phyloP scores from a whole-genome alignment of 306 rosid genomes.

The Corylus avellana region DNA sequence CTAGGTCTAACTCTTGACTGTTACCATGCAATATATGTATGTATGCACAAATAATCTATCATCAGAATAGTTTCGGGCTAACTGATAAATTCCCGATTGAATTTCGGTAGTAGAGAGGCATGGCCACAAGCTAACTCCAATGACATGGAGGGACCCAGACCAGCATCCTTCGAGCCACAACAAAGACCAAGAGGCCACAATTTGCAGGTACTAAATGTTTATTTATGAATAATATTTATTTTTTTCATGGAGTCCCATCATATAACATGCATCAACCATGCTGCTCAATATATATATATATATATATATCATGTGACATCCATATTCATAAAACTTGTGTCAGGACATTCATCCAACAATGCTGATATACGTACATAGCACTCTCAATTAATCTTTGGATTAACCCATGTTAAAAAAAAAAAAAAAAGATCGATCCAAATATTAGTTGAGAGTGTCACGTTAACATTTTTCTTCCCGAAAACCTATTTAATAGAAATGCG shows the following conservation, averaged over 20 bases:
- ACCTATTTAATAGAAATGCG: background rate
- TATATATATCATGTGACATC: background rate
- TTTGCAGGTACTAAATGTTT: conserved; percentile 52
- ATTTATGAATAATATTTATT: background rate
- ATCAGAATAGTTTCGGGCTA: background rate
- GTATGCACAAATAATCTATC: background rate
- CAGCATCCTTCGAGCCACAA: conserved; percentile 49
- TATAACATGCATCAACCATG: background rate
- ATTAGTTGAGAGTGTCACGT: too few relatives aligned
- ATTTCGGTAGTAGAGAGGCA: conserved; percentile 53
- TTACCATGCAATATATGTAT: background rate
- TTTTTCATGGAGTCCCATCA: background rate
- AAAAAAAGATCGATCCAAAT: too few relatives aligned
- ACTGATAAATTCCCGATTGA: conserved; percentile 17
- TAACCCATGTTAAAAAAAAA: too few relatives aligned
- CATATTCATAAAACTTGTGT: background rate
- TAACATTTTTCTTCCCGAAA: background rate
- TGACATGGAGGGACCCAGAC: conserved; percentile 48
- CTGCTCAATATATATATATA: too few relatives aligned
- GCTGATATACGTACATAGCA: too few relatives aligned
- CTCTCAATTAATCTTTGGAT: too few relatives aligned
- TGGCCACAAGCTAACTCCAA: conserved; percentile 55
- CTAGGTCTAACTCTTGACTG: too few relatives aligned
- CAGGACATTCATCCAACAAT: background rate
- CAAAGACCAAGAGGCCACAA: conserved; percentile 51